phyloP scores from a whole-genome alignment of 371 early-diverging fungal species.

The Mortierella sp. region DNA sequence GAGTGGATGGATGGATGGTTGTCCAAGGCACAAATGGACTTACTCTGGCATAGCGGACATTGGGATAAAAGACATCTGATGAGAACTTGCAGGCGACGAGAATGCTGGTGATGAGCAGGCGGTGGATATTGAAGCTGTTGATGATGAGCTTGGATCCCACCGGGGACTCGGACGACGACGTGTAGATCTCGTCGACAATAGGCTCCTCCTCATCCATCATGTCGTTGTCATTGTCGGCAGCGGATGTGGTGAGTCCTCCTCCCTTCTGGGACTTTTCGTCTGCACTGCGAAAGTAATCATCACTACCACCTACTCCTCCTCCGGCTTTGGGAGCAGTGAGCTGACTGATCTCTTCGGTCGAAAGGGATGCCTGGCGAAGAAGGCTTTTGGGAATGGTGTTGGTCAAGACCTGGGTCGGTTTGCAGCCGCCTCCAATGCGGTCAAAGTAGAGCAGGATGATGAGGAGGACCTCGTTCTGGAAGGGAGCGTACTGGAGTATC shows the following conservation, averaged over 20 bases:
- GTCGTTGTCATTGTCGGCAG: slow-evolving; percentile 10
- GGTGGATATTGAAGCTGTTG: slow-evolving; percentile 85
- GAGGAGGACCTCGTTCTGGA: slow-evolving; percentile 82
- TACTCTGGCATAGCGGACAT: slow-evolving; percentile 81
- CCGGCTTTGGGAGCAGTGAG: slow-evolving; percentile 20
- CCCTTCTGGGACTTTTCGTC: slow-evolving; percentile 16
- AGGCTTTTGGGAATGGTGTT: slow-evolving; percentile 50
- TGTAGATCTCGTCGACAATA: slow-evolving; percentile 47
- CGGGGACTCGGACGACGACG: slow-evolving; percentile 53
- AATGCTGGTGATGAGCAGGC: slow-evolving; percentile 84
- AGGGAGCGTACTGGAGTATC: slow-evolving; percentile 83
- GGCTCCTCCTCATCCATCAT: slow-evolving; percentile 47
- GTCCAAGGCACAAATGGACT: slow-evolving; percentile 15
- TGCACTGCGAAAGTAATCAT: not conserved
- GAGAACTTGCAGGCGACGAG: slow-evolving; percentile 89
- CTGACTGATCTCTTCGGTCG: slow-evolving; percentile 33
- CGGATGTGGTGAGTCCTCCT: not conserved
- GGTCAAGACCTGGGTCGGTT: slow-evolving; percentile 54
- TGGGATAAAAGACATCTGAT: slow-evolving; percentile 87
- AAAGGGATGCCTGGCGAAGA: slow-evolving; percentile 44
- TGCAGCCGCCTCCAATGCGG: slow-evolving; percentile 69
- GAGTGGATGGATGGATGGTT: slow-evolving; percentile 15
- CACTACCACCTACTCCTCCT: not conserved
- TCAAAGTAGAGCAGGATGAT: slow-evolving; percentile 89
- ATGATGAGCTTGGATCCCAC: slow-evolving; percentile 64